Percentiles rank a stretch among this genome's conserved stretches.
These are phyloP conservation scores for Suillus occidentalis DNA, from an alignment of 768 basidiomycete species.

Conservation along the genomic window DNA sequence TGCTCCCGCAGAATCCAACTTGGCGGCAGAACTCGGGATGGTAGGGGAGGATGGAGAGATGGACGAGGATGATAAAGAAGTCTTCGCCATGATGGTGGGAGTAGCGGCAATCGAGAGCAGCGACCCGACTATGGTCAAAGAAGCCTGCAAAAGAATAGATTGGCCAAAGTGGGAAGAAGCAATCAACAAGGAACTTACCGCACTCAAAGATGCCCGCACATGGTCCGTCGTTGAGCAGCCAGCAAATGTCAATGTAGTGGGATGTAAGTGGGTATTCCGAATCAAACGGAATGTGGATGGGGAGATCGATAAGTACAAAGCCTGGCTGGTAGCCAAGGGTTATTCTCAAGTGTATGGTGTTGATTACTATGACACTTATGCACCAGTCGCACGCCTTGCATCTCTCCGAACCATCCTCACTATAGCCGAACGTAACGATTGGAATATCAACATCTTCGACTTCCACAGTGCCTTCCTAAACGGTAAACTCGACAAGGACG, in stretches of 20 bases:
- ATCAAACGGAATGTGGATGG: no score
- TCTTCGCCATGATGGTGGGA: conserved; percentile 1
- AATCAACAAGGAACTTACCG: conserved; percentile 20
- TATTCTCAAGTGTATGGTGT: background rate
- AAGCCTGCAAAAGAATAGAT: conserved; percentile 25
- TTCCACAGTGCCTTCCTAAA: background rate
- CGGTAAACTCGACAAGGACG: background rate
- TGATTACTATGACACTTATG: background rate
- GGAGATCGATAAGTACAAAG: background rate
- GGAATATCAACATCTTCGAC: background rate
- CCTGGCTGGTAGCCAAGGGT: background rate
- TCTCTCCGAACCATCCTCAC: background rate
- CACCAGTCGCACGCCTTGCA: background rate
- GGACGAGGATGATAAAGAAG: conserved; percentile 7
- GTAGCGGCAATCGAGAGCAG: conserved; percentile 4
- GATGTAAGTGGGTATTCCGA: no score
- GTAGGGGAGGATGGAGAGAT: conserved; percentile 11
- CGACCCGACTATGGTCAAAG: conserved; percentile 15
- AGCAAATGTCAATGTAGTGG: no score
- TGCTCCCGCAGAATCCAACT: background rate
- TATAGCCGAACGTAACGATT: background rate
- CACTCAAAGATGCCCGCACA: conserved; percentile 19
- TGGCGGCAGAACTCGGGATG: conserved; percentile 9
- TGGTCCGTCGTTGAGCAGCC: conserved; percentile 32
- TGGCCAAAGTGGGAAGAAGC: conserved; percentile 22